Conservation (phyloP, 331 rosid genomes). For the Erythrophleum ivorense region DNA sequence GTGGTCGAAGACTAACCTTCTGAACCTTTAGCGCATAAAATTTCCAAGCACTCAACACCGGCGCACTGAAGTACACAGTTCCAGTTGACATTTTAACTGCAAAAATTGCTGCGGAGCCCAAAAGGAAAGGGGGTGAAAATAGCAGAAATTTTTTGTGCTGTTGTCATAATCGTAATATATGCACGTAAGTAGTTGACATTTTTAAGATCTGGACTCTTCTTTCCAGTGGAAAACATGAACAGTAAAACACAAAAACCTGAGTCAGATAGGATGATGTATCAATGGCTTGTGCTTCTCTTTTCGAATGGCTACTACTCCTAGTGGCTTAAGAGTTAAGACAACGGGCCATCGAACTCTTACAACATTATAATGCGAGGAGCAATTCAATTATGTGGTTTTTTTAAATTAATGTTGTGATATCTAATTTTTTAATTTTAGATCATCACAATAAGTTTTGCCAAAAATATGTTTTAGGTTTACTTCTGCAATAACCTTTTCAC, state of each 20-base stretch:
- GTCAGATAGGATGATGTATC: background rate
- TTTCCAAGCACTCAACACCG: conserved; percentile 22
- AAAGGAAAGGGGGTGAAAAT: background rate
- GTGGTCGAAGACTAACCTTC: conserved; percentile 6
- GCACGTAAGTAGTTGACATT: background rate
- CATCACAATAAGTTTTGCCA: no score
- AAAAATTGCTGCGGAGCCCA: conserved; percentile 8
- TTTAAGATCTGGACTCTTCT: background rate
- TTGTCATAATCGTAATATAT: background rate
- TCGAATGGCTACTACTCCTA: background rate
- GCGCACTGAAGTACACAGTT: conserved; percentile 3
- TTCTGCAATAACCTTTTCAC: no score
- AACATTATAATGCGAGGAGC: no score
- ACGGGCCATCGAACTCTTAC: background rate
- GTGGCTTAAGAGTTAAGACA: background rate
- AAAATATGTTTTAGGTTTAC: no score
- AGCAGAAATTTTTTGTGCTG: background rate
- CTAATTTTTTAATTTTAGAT: no score
- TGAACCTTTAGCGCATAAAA: background rate
- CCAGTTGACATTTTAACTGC: conserved; percentile 37
- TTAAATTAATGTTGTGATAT: no score
- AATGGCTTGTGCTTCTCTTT: background rate
- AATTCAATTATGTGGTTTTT: no score
- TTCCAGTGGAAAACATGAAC: background rate
- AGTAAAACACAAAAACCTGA: background rate